Evolutionary conservation across 2,329 filamentous ascomycete genomes (phyloP), one percentile per base, ranked within the genome.

Genomic region (Hymenoscyphus infarciens): DNA sequence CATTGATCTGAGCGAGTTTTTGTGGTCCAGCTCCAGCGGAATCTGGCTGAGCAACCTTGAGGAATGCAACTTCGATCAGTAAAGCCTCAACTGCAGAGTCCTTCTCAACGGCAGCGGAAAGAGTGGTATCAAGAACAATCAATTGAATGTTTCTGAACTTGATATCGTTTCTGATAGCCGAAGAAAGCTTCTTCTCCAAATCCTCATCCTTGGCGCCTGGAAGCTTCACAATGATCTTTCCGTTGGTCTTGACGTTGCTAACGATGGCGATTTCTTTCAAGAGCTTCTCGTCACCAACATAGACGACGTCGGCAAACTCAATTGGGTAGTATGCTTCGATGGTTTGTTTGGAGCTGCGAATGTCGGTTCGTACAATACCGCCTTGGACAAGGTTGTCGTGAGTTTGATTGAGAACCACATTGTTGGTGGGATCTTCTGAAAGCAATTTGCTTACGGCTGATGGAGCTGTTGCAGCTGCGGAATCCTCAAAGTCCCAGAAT

Each of bases 401-500:
- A 71, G 72, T 83, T 77, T 79, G 88, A 83, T 80, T 87, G 42
- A 86, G 72, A 62, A 83, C 82, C 67, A 88, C 78, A 67, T 87
- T 86, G 71, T 72, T 82, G 76, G 79, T 90, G 76, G 79, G 90
- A 75, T 84, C 92, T 81, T 88, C 87, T 82, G 87, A 94, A 81
- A 81, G 84, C 13, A 86, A 73, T 62, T 77, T 80, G 66, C 83
- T 82, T 31, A 88, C 74, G 42, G 80, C 83, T 25, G 83, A 77
- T 11, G 92, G 88, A 1, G 91, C 87, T 63, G 81, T 80, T 59
- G 83, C 81, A 59, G 88, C 83, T 1, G 81, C 77, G 31, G 92
- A 92, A 75, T 87, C 84, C 73, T 97, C 94, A 49, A 90, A 75
- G 69, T 97, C 91, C 92, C 93, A 98, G 83, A 99, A 97, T 13